Base-by-base conservation (phyloP, 495 filamentous ascomycete genomes). In the Aspergillus carlsbadensis region DNA sequence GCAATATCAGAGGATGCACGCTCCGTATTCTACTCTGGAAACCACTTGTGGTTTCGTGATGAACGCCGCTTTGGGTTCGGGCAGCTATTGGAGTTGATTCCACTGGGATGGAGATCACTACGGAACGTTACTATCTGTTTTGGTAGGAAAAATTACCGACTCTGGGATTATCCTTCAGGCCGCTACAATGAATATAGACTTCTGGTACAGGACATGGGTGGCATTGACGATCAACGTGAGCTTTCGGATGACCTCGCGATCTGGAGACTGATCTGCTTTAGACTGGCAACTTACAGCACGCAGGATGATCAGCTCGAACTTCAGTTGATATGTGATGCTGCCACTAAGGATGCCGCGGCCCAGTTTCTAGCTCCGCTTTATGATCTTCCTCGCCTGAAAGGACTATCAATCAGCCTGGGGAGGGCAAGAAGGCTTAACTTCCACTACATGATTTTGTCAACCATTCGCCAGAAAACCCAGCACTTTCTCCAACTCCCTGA, bases 1-100 rank as follows among this genome's bases (percentile, higher is more conserved):
- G 34, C 24, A 11, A 22, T 58, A 26, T 58, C 56, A 7, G 18
- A 46, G 15, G 56, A 58, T 47, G 47, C 21, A 21, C 48, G 48
- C 10, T 6, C 29, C 10, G 14, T 31, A 1, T 22, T 58, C 26
- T 52, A 52, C 21, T 52, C 47, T 14, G 40, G 46, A n/a, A 52
- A 58, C 41, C 26, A 10, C 6, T 14, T 11, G 33, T 54, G 0
- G n/a, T 10, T 14, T 1, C 17, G 4, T 29, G 26, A 29, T 29
- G 26, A 8, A 8, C 26, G 8, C 8, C 26, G 15, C 14, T 20
- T 2, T 46, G 53, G 43, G 15, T 6, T 56, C 14, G 20, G 40
- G 20, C 22, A 17, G 15, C 44, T 49, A n/a, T 17, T 39, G n/a
- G 20, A 21, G 18, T 7, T 49, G 18, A 31, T 14, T 10, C 42